These are phyloP conservation scores for Polytolypa hystricis DNA, from an alignment of 2,329 filamentous ascomycete genomes.

Conservation along the genomic window DNA sequence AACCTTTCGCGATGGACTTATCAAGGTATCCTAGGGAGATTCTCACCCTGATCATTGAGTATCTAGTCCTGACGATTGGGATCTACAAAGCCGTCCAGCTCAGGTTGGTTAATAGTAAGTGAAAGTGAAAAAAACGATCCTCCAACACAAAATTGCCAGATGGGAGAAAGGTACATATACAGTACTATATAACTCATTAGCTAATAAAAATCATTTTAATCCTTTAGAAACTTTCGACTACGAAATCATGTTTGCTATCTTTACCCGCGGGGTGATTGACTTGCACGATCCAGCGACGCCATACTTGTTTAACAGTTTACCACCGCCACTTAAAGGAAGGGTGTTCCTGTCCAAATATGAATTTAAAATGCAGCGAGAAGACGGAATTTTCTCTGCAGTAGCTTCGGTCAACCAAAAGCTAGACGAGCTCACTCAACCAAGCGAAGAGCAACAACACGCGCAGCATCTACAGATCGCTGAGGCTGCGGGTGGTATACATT, in stretches of 20 bases:
- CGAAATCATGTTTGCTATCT: not conserved
- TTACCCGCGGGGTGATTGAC: not conserved
- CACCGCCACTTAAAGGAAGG: not conserved
- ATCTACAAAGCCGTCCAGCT: not conserved
- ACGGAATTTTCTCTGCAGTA: not conserved
- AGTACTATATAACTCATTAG: too few relatives aligned
- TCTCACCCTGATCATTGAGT: not conserved
- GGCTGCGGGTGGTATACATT: not conserved
- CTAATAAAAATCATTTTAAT: too few relatives aligned
- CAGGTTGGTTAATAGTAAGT: not conserved
- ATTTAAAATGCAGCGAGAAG: not conserved
- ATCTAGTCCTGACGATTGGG: not conserved
- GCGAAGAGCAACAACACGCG: not conserved
- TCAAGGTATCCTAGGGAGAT: too few relatives aligned
- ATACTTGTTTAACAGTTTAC: not conserved
- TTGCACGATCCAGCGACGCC: not conserved
- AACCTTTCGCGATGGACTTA: too few relatives aligned
- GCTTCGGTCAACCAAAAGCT: not conserved
- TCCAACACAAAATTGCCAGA: not conserved
- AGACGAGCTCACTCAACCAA: not conserved
- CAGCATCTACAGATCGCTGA: not conserved
- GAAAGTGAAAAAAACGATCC: too few relatives aligned
- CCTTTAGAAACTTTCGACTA: not conserved
- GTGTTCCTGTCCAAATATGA: not conserved
- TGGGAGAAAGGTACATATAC: not conserved